Evolutionary conservation across 202 grass and related monocot species (phyloP), one percentile per base, ranked within the genome.

Genomic region (Schoenoplectus triqueter): DNA sequence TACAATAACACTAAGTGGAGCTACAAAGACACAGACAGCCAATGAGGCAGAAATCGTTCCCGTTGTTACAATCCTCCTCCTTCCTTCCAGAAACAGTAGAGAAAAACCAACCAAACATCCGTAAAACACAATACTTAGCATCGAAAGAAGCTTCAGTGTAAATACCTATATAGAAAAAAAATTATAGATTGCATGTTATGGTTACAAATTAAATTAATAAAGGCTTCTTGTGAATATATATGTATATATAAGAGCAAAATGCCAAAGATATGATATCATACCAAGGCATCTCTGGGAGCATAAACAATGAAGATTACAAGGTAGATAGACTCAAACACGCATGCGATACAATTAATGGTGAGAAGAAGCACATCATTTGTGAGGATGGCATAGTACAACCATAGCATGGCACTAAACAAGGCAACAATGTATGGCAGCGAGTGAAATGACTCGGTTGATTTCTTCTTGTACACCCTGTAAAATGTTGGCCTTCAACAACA

Each of bases 391-490:
- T 97, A 97, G 80, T 91, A 94, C 62, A 94, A 65, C 94, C 94
- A 97, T 86, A 97, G 81, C 94, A 90, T 92, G 79, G 94, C 94
- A 86, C 94, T 97, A 64, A 97, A 86, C 79, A 97, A 78, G 54
- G 92, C 89, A 76, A 91, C 85, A 18, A 88, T 92, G 73, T 97
- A 97, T 15, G 94, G 94, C 42, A 90, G 63, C 40, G 94, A 92
- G 67, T 94, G 88, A 76, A 91, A 97, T 42, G 92, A 94, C 84
- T 94, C 95, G 0, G 92, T 95, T 11, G 95, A 95, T 85, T 95
- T 97, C 83, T 90, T 93, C 92, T 88, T 93, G 87, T 85, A 93
- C 19, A 97, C 89, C 50, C 88, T 89, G 57, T 92, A 90, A 75
- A 97, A 97, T 76, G 92, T 97, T 73, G 95, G 90, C 88, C 92